Base-by-base conservation (phyloP, 495 filamentous ascomycete species). In the Bryoglossum gracile region DNA sequence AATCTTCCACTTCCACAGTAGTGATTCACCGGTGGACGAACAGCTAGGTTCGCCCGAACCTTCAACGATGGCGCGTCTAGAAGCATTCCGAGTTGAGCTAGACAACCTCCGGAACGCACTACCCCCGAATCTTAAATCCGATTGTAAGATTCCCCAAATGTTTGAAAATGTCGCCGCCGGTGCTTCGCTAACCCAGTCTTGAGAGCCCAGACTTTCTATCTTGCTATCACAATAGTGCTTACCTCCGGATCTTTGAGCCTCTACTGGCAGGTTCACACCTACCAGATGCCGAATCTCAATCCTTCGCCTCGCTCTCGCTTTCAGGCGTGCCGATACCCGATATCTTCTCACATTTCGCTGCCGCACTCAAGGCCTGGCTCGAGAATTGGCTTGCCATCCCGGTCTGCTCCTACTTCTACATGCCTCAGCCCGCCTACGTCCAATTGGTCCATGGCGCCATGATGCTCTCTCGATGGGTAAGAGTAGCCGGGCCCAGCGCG, bases 361-460 rank as follows among this genome's bases (percentile, higher is more conserved):
- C 53, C 34, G 61, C 60, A 16, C 56, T 71, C 24, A 60, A 61
- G 38, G 30, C 53, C 4, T 72, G 68, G 68, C 65, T 71, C 53
- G 63, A 66, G 21, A 42, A 46, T 32, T 72, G 68, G 68, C 55
- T 68, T 17, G 49, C 65, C 3, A 54, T 72, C 9, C 66, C 68
- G 0, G 55, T 62, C 16, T 57, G 59, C 9, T 50, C 58, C 37
- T 69, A 71, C 57, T 65, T 62, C 50, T 52, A 59, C 37, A 50
- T 70, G 14, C 67, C 68, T 0, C 62, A 62, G 39, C 60, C 65
- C 1, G 47, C 59, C 14, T 54, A 58, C 13, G 61, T 58, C 6
- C 68, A 70, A 45, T 59, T 72, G 35, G 55, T 70, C n/a, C 62
- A 71, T 46, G 62, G 63, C 25, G 54, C 64, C 16, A 61, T 53